Percentiles rank a stretch among this genome's conserved stretches.
phyloP scores from a whole-genome alignment of 164 flowering plant species.

The Nymphaea thermarum region DNA sequence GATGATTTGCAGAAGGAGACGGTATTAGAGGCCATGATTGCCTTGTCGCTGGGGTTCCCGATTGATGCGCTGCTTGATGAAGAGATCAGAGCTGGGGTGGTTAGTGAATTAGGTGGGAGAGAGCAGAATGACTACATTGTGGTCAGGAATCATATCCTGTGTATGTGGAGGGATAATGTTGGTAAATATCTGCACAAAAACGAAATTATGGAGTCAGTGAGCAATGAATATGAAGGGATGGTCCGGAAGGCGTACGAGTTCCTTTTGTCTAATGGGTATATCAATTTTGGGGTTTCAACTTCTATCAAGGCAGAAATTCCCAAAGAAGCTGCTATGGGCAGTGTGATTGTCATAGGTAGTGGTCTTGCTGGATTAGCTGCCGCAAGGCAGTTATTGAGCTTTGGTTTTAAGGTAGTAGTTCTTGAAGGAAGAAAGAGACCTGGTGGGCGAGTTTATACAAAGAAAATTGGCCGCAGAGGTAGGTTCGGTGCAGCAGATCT shows the following conservation, averaged over 20 bases:
- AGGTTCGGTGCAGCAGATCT: slow-evolving; percentile 70
- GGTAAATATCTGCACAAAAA: slow-evolving; percentile 54
- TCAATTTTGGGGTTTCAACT: slow-evolving; percentile 78
- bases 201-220: slow-evolving; percentile 68
- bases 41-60: slow-evolving; percentile 78
- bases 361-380: slow-evolving; percentile 93
- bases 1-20: slow-evolving; percentile 81
- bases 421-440: slow-evolving; percentile 86
- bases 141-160: slow-evolving; percentile 84
- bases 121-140: slow-evolving; percentile 91
- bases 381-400: slow-evolving; percentile 76
- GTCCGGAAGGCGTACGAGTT: slow-evolving; percentile 68
- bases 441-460: slow-evolving; percentile 87
- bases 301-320: slow-evolving; percentile 35
- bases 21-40: slow-evolving; percentile 84
- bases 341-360: slow-evolving; percentile 78
- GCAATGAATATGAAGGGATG: slow-evolving; percentile 57
- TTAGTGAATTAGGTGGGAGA: slow-evolving; percentile 62
- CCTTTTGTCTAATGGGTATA: slow-evolving; percentile 64
- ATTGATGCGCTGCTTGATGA: slow-evolving; percentile 74
- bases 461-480: slow-evolving; percentile 52
- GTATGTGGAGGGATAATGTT: slow-evolving; percentile 79
- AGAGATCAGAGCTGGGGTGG: slow-evolving; percentile 74
- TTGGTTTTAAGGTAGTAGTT: slow-evolving; percentile 82
- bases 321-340: slow-evolving; percentile 40